A percentile compares a stretch with the other conserved stretches of the same genome.
These are phyloP conservation scores for Brassica rapa DNA, from an alignment of 345 rosid species.

Conservation along the genomic window DNA sequence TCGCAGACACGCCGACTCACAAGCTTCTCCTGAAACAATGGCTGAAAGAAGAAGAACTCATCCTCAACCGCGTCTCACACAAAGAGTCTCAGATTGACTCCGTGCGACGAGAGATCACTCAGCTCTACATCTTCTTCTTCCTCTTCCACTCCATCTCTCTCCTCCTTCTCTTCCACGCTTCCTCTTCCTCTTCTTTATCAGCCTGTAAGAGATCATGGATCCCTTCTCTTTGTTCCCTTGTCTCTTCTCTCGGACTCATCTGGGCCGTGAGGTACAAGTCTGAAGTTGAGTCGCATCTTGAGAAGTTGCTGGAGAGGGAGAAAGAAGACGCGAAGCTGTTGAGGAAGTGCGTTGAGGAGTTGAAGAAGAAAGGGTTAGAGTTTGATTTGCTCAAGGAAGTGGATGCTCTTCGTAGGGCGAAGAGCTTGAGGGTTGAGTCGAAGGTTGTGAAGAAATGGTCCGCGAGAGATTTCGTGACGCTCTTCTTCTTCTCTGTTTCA, in stretches of 20 bases:
- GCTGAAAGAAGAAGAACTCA: conserved; percentile 91
- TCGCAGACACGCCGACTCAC: conserved; percentile 86
- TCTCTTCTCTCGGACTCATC: conserved; percentile 69
- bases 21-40: conserved; percentile 93
- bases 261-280: conserved; percentile 89
- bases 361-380: conserved; percentile 87
- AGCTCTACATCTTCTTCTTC: conserved; percentile 83
- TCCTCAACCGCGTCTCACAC: conserved; percentile 63
- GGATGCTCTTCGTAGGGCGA: conserved; percentile 87
- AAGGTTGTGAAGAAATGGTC: conserved; percentile 82
- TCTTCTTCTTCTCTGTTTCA: conserved; percentile 73
- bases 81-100: conserved; percentile 88
- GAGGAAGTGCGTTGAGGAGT: conserved; percentile 79
- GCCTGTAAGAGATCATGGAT: conserved; percentile 74
- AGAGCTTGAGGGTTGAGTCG: conserved; percentile 76
- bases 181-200: not conserved
- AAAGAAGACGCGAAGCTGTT: conserved; percentile 80
- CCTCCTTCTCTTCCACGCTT: conserved; percentile 75
- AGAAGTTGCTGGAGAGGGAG: conserved; percentile 84
- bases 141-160: conserved; percentile 79
- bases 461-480: conserved; percentile 68
- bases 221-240: conserved; percentile 69
- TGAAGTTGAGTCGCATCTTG: conserved; percentile 74
- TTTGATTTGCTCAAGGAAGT: conserved; percentile 94
- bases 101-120: conserved; percentile 68